Conservation (phyloP, 1,284 basidiomycete species). For the Boletellus deceptivus region DNA sequence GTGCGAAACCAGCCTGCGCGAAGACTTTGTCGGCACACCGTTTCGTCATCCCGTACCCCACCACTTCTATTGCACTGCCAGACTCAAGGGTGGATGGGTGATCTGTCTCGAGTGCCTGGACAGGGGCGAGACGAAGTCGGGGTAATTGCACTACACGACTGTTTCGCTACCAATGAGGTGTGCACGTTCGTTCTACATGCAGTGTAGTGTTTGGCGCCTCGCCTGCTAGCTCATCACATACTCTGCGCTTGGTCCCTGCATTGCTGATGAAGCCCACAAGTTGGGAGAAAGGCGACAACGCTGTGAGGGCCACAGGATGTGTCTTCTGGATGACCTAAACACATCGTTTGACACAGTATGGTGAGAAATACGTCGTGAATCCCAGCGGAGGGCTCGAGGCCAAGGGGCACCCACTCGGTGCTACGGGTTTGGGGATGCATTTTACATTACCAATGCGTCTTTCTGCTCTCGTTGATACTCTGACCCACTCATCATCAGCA, state of each 20-base stretch:
- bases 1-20: constrained; percentile 61
- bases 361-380: constrained; percentile 86
- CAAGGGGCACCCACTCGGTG: constrained; percentile 84
- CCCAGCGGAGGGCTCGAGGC: constrained; percentile 85
- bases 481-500: no score
- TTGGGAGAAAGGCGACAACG: constrained; percentile 76
- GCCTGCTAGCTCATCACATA: constrained; percentile 64
- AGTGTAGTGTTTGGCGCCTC: neutral
- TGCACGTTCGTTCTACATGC: neutral
- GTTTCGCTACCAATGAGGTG: constrained; percentile 72
- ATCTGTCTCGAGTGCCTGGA: constrained; percentile 67
- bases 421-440: constrained; percentile 85
- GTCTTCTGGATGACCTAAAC: neutral
- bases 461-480: constrained; percentile 1
- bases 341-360: constrained; percentile 35
- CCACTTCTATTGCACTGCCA: constrained; percentile 67
- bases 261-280: constrained; percentile 67
- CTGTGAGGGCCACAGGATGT: constrained; percentile 39
- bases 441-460: constrained; percentile 75
- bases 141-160: constrained; percentile 85
- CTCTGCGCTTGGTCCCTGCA: constrained; percentile 74
- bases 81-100: constrained; percentile 59
- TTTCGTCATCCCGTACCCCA: constrained; percentile 76
- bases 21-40: constrained; percentile 72
- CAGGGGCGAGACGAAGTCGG: constrained; percentile 72